Evolutionary conservation across 345 rosid species (phyloP).

Genomic region (Bretschneidera sinensis): DNA sequence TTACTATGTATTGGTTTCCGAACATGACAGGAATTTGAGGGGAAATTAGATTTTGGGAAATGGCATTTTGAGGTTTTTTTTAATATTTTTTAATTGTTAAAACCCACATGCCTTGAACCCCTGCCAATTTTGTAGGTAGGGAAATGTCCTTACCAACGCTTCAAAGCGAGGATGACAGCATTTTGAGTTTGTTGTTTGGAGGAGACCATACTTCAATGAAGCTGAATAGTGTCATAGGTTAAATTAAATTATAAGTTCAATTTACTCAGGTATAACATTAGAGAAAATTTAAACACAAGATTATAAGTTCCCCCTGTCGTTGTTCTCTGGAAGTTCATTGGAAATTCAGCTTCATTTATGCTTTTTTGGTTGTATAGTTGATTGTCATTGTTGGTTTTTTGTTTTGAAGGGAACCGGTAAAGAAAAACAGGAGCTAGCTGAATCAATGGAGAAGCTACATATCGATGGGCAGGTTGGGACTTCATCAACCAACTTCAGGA

Average conservation of each 20-base stretch:
- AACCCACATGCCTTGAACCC: background rate
- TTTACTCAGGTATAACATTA: background rate
- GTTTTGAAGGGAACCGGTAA: slow-evolving; percentile 26
- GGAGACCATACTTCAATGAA: background rate
- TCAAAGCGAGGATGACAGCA: background rate
- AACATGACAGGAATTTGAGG: background rate
- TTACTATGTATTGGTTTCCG: background rate
- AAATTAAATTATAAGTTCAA: background rate
- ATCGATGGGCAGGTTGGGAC: slow-evolving; percentile 31
- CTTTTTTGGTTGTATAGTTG: slow-evolving; percentile 1
- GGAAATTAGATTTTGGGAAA: background rate
- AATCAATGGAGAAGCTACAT: slow-evolving; percentile 54
- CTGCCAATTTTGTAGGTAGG: background rate
- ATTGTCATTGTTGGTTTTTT: background rate
- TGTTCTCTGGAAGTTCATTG: background rate
- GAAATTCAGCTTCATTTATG: background rate
- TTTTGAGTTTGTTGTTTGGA: background rate
- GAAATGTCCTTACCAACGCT: no score
- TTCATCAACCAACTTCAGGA: slow-evolving; percentile 48
- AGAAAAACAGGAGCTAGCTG: slow-evolving; percentile 43
- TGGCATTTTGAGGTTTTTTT: background rate
- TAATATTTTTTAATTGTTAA: slow-evolving; percentile 1
- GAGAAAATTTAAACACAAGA: background rate
- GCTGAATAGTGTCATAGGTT: background rate
- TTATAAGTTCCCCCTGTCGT: background rate